Conservation (phyloP, 805 yeast genomes). For the Metschnikowia similis region DNA sequence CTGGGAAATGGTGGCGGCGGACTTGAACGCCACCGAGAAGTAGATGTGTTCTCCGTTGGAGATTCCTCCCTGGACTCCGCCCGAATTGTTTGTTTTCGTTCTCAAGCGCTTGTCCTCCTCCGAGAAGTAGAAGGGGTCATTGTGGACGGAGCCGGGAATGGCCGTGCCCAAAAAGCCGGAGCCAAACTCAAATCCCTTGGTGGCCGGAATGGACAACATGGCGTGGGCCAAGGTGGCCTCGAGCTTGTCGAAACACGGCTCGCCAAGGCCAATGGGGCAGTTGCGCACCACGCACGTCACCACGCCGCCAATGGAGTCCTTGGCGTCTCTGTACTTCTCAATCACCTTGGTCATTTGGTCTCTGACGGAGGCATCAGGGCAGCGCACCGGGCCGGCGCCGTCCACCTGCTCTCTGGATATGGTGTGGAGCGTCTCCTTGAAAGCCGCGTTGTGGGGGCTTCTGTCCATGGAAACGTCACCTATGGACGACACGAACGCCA, state of each 20-base stretch:
- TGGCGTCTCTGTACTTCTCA: constrained; percentile 76
- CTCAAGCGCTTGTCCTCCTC: constrained; percentile 60
- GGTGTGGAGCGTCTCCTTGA: constrained; percentile 62
- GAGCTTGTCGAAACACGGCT: constrained; percentile 94
- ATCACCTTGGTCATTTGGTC: constrained; percentile 82
- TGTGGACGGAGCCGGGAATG: constrained; percentile 91
- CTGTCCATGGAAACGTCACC: constrained; percentile 78
- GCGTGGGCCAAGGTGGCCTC: constrained; percentile 97
- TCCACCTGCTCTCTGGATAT: constrained; percentile 89
- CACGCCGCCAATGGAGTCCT: constrained; percentile 96
- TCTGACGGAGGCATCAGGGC: constrained; percentile 74
- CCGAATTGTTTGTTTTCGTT: constrained; percentile 87
- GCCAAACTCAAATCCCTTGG: constrained; percentile 97
- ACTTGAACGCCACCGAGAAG: constrained; percentile 94
- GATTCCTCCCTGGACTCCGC: constrained; percentile 98
- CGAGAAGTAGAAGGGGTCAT: constrained; percentile 75
- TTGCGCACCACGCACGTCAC: constrained; percentile 96
- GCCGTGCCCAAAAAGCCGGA: constrained; percentile 90
- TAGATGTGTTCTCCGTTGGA: constrained; percentile 93
- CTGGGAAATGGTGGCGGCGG: constrained; percentile 95
- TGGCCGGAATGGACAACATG: constrained; percentile 95
- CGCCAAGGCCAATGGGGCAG: constrained; percentile 94
- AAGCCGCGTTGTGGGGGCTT: constrained; percentile 59
- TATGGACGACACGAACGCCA: constrained; percentile 93
- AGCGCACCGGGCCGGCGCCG: constrained; percentile 82